Evolutionary conservation across 305 asterid species (phyloP), one percentile per base, ranked within the genome.

Genomic region (Ilex paraguariensis): DNA sequence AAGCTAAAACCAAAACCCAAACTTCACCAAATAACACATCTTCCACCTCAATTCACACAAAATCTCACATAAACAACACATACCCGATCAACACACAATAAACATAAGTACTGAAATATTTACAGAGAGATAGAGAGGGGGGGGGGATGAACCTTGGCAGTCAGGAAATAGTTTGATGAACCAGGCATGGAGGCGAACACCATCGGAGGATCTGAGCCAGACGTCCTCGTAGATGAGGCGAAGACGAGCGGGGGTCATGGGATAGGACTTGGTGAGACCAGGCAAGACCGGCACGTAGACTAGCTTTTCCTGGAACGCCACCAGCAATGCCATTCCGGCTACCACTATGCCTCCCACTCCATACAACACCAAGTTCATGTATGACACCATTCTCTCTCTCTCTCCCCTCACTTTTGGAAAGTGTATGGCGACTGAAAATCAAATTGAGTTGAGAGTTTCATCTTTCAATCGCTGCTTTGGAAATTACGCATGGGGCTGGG

Each of bases 281-380:
- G 99, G 99, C 60, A 94, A 63, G 31, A 90, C 99, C 40, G 99
- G 99, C 28, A 94, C 97, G 82, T 94, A 94, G 9, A 94, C 99
- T 7, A 94, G 84, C 77, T 83, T 94, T 71, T 94, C 99, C 81
- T 94, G 99, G 61, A 94, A 84, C 7, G 96, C 97, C 5, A 94
- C 97, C 64, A 94, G 85, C 42, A 94, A 61, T 54, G 99, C 99
- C 95, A 90, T 78, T 36, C 95, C 96, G 13, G 96, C 97, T 74
- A 83, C 85, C 79, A 84, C 87, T 70, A 94, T 77, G 32, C 96
- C 96, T 63, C 98, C 99, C 52, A 83, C 88, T 68, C 96, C 95
- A 61, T 82, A 90, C 55, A 86, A 64, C 73, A 93, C 50, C 7
- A 71, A 71, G 84, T 79, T 73, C 79, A 77, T 67, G 86, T 79